These are phyloP conservation scores for Tephrocybe sp. DNA, from an alignment of 768 basidiomycete species.

Conservation along the genomic window DNA sequence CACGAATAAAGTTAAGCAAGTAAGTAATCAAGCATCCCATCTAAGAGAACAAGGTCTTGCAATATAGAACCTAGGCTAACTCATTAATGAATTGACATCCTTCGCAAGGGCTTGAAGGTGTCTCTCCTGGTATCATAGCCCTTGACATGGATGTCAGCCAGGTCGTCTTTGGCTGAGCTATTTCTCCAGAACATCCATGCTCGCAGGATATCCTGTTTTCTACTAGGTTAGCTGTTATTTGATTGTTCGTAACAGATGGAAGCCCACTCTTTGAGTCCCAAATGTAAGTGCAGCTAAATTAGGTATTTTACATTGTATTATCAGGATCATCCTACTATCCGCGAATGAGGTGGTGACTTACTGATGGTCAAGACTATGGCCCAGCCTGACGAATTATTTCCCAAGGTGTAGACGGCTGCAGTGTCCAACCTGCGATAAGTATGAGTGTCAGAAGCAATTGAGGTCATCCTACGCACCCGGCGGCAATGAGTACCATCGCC, in stretches of 20 bases:
- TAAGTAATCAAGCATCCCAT: too few relatives aligned
- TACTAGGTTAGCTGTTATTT: background rate
- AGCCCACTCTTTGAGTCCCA: slow-evolving; percentile 20
- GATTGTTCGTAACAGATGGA: background rate
- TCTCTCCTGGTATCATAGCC: background rate
- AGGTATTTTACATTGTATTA: slow-evolving; percentile 13
- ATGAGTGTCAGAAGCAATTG: background rate
- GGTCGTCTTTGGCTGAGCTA: background rate
- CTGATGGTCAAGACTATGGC: slow-evolving; percentile 15
- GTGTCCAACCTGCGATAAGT: background rate
- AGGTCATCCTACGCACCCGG: background rate
- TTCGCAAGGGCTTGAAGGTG: background rate
- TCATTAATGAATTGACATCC: background rate
- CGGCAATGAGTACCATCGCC: slow-evolving; percentile 5
- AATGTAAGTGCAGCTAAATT: slow-evolving; percentile 18
- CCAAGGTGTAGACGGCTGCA: background rate
- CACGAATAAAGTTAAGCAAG: too few relatives aligned
- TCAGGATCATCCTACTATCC: background rate
- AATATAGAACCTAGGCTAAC: too few relatives aligned
- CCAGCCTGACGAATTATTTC: slow-evolving; percentile 5
- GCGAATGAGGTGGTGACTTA: background rate
- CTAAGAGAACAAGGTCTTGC: too few relatives aligned
- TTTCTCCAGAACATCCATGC: slow-evolving; percentile 13
- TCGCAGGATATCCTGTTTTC: slow-evolving; percentile 10
- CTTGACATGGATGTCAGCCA: background rate